Percentiles rank a stretch among this genome's conserved stretches.
Conservation (phyloP, 164 flowering plant species). For the Magnolia officinalis region DNA sequence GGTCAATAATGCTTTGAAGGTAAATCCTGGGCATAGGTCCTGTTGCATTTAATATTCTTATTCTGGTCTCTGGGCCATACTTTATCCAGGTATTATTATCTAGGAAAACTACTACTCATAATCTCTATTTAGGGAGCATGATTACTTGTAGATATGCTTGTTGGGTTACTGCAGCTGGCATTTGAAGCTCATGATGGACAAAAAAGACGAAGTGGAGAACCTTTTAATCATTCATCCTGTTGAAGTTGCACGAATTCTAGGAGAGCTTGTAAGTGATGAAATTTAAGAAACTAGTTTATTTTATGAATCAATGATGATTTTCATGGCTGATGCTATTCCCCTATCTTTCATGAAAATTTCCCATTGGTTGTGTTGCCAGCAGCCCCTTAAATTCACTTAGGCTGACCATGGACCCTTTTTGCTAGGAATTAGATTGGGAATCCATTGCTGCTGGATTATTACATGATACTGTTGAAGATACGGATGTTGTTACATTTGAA, state of each 20-base stretch:
- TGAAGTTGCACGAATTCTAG: slow-evolving; percentile 96
- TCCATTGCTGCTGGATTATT: slow-evolving; percentile 93
- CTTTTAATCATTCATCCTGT: slow-evolving; percentile 98
- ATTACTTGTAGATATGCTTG: slow-evolving; percentile 6
- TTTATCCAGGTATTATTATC: background rate
- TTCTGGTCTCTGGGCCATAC: background rate
- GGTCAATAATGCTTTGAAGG: slow-evolving; percentile 77
- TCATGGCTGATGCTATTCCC: background rate
- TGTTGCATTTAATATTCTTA: background rate
- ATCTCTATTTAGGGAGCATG: background rate
- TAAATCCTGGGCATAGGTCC: slow-evolving; percentile 21
- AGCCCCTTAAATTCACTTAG: too few relatives aligned
- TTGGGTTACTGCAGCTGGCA: slow-evolving; percentile 64
- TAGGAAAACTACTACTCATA: background rate
- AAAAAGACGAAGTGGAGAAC: slow-evolving; percentile 97
- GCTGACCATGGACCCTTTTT: background rate
- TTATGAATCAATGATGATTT: background rate
- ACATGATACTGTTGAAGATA: slow-evolving; percentile 99
- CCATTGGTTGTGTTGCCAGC: background rate
- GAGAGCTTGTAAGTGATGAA: slow-evolving; percentile 76
- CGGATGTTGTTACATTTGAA: slow-evolving; percentile 88
- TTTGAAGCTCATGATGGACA: slow-evolving; percentile 99
- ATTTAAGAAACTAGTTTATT: background rate
- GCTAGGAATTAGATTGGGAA: slow-evolving; percentile 97
- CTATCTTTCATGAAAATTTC: background rate